Evolutionary conservation across 331 rosid species (phyloP).

Genomic region (Erythrophleum ivorense): DNA sequence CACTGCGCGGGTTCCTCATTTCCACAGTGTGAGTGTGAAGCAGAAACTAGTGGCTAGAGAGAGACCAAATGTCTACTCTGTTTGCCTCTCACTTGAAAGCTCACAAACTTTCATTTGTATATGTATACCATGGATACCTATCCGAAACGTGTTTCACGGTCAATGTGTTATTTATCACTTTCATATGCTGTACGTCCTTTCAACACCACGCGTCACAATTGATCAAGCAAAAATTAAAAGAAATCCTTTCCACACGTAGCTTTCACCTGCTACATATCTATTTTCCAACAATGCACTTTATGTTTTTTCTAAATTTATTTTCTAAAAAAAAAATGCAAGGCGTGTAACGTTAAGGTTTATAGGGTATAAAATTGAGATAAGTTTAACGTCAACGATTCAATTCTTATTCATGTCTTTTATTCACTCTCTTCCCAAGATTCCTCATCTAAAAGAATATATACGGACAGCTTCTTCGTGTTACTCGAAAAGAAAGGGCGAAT

Average conservation of each 20-base stretch:
- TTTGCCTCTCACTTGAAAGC: not conserved
- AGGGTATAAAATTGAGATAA: too few relatives aligned
- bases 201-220: not conserved
- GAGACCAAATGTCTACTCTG: too few relatives aligned
- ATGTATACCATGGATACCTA: constrained; percentile 1
- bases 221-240: not conserved
- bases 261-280: not conserved
- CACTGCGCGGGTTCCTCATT: constrained; percentile 54
- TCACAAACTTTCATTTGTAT: not conserved
- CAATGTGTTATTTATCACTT: not conserved
- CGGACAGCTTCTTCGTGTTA: too few relatives aligned
- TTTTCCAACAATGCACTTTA: too few relatives aligned
- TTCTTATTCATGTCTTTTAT: too few relatives aligned
- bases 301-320: not conserved
- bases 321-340: too few relatives aligned
- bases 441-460: too few relatives aligned
- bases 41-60: not conserved
- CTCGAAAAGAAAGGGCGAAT: too few relatives aligned
- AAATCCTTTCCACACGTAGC: not conserved
- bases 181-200: not conserved
- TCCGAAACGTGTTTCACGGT: constrained; percentile 51
- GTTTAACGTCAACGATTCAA: too few relatives aligned
- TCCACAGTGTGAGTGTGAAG: not conserved
- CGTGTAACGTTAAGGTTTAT: too few relatives aligned
- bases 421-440: too few relatives aligned